Base-by-base conservation (phyloP, 805 yeast species). In the Hanseniaspora pseudoguilliermondii region DNA sequence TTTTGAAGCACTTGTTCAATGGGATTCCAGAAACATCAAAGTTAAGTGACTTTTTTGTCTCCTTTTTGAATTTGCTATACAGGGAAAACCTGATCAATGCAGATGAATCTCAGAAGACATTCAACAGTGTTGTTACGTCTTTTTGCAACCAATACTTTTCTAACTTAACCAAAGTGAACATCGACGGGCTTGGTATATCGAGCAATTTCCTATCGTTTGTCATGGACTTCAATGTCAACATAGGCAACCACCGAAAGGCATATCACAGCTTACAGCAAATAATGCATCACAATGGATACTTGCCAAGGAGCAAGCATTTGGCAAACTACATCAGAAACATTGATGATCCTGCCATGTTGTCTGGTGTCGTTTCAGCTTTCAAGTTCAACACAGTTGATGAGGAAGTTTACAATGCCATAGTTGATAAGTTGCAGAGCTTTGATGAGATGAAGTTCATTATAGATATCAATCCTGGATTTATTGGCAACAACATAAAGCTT, bases 361-460 rank as follows among this genome's bases (percentile, higher is more conserved):
- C 34, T 5, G 55, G 55, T 13, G 44, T 52, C 10, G 39, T 44
- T 36, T 52, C 55, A 8, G 41, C 29, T 15, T 44, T 52, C 15
- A 48, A 36, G 23, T 44, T 52, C 27, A 20, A 44, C 27, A 34
- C 15, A 5, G 18, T 52, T 36, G 49, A 52, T 8, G 32, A 27
- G 9, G 34, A 43, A 5, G 47, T 52, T 13, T 36, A 35, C 23
- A 15, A 36, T 7, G 27, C 38, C 15, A 38, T 52, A 15, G n/a
- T 52, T 15, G 34, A 52, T 13, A 43, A 52, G 13, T 11, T 44
- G 7, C 41, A 27, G 16, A 36, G 48, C 25, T 52, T 21, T 44
- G 55, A 52, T 18, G 29, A 52, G 39, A 27, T 52, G 13, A 52
- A 52, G 23, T 52, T 44, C 32, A 52, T 52, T 18, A 21, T 47